A percentile compares a stretch with the other conserved stretches of the same genome.
These are phyloP conservation scores for Paulownia fortunei DNA, from an alignment of 257 asterid genomes.

Conservation along the genomic window DNA sequence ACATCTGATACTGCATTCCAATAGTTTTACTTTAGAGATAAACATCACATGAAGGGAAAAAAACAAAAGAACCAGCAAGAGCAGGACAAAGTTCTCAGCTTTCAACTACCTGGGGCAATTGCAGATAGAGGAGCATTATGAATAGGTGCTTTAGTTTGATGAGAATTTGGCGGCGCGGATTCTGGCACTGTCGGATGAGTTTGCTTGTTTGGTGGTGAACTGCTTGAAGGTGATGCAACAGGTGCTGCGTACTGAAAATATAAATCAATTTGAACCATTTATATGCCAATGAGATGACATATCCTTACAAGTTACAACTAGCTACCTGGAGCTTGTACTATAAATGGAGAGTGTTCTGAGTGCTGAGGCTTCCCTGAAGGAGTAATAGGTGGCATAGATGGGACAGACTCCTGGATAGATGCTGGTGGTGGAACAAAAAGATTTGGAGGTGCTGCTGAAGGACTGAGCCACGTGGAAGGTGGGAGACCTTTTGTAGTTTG, in stretches of 20 bases:
- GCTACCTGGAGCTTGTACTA: conserved; percentile 67
- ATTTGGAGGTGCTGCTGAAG: conserved; percentile 46
- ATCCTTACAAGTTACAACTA: conserved; percentile 20
- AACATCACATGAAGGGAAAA: background rate
- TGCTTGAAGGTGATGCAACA: conserved; percentile 47
- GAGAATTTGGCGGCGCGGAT: conserved; percentile 52
- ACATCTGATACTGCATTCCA: conserved; percentile 39
- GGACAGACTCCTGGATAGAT: conserved; percentile 27
- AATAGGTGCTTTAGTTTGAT: conserved; percentile 48
- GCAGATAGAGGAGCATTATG: conserved; percentile 39
- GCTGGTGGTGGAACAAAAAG: conserved; percentile 47
- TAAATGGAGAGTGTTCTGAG: conserved; percentile 42
- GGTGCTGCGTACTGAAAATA: conserved; percentile 55
- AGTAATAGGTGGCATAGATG: conserved; percentile 53
- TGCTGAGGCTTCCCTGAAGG: conserved; percentile 36
- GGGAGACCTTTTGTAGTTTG: conserved; percentile 38
- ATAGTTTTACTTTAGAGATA: conserved; percentile 21
- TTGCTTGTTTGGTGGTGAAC: conserved; percentile 49
- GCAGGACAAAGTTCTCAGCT: conserved; percentile 3
- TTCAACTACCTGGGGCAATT: conserved; percentile 55
- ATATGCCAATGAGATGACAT: conserved; percentile 19
- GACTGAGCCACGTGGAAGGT: conserved; percentile 46
- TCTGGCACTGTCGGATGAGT: conserved; percentile 41
- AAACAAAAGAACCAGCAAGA: background rate
- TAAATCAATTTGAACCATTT: conserved; percentile 40